phyloP scores from a whole-genome alignment of 148 eudicot genomes.

The Nyssa sinensis region DNA sequence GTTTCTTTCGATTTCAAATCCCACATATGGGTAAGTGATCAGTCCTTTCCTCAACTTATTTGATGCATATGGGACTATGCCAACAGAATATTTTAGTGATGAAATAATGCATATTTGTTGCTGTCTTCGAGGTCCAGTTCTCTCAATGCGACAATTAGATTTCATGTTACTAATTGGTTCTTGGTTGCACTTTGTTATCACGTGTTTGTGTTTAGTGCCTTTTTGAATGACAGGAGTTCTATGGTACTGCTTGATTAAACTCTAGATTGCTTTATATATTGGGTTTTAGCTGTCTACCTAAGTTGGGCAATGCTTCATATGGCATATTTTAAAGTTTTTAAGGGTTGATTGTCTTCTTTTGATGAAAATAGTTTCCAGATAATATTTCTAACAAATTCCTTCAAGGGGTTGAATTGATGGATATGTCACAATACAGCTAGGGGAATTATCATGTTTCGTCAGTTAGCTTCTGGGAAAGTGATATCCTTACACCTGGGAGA shows the following conservation, averaged over 20 bases:
- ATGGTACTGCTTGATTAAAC: background rate
- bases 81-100: background rate
- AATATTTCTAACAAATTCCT: too few relatives aligned
- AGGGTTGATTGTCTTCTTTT: background rate
- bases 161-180: background rate
- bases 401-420: background rate
- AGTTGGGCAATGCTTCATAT: background rate
- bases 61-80: background rate
- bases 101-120: background rate
- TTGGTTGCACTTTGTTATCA: background rate
- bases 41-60: background rate
- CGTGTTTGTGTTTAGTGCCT: background rate
- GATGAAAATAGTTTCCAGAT: too few relatives aligned
- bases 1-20: slow-evolving; percentile 25
- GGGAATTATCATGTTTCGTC: background rate
- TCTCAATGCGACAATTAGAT: background rate
- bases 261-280: too few relatives aligned
- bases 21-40: slow-evolving; percentile 36
- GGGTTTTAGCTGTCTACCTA: too few relatives aligned
- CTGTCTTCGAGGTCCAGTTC: background rate
- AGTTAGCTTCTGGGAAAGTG: background rate
- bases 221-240: background rate
- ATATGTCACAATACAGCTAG: background rate
- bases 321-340: too few relatives aligned
- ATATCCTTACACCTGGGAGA: background rate